Evolutionary conservation across 108 stramenopile genomes (phyloP).

Genomic region (Bacterosira constricta): DNA sequence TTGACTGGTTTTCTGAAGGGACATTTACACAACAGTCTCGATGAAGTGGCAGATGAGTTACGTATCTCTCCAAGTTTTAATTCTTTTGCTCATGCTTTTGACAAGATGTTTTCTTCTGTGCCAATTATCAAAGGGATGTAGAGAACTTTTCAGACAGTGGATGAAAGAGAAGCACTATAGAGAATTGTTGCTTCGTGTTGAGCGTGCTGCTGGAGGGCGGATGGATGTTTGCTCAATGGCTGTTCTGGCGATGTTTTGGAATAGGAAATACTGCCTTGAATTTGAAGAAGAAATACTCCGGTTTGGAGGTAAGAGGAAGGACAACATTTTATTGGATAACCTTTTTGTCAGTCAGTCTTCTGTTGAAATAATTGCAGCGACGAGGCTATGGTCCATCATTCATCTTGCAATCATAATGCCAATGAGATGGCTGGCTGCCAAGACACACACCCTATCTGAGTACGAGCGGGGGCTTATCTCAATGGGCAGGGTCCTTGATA

Average conservation of each 20-base stretch:
- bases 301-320: background rate
- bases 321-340: conserved; percentile 1
- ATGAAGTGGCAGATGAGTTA: background rate
- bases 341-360: background rate
- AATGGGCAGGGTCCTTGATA: background rate
- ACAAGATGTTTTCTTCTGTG: background rate
- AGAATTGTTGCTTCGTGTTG: conserved; percentile 2
- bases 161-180: background rate
- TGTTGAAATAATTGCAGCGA: conserved; percentile 1
- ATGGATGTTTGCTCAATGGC: background rate
- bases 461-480: background rate
- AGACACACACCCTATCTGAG: background rate
- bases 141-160: conserved; percentile 5
- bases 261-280: too few species aligned
- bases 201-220: background rate
- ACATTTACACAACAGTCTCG: conserved; percentile 1
- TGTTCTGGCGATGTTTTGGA: conserved; percentile 8
- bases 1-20: background rate
- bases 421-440: conserved; percentile 1
- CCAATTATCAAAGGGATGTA: background rate
- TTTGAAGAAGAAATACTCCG: background rate
- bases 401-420: conserved; percentile 3
- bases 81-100: background rate
- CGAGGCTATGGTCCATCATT: conserved; percentile 4
- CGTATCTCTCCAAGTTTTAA: background rate